phyloP scores from a whole-genome alignment of 208 protist genomes.

The Trypanosoma theileri region DNA sequence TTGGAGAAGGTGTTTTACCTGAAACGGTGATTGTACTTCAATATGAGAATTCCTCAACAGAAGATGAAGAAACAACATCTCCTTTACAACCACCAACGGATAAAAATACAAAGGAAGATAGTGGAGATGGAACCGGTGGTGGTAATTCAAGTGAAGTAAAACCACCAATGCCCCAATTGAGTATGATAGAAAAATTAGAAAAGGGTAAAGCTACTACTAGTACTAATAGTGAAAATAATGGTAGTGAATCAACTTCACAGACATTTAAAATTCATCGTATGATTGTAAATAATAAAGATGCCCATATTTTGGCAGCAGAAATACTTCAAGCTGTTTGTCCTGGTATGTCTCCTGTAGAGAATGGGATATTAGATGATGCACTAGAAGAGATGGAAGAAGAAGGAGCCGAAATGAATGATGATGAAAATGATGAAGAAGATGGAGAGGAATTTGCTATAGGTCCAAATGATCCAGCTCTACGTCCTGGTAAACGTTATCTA shows the following conservation, averaged over 20 bases:
- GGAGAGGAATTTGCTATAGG: constrained; percentile 1
- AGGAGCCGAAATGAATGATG: constrained; percentile 47
- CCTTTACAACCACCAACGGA: background rate
- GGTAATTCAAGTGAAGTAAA: constrained; percentile 1
- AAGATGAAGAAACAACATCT: constrained; percentile 30
- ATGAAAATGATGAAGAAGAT: constrained; percentile 51
- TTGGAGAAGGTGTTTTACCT: constrained; percentile 44
- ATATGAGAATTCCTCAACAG: constrained; percentile 15
- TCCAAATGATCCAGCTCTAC: constrained; percentile 39
- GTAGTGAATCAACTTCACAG: background rate
- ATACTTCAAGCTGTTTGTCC: constrained; percentile 53
- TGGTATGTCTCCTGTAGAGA: constrained; percentile 43
- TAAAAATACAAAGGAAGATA: constrained; percentile 1
- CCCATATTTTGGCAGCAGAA: constrained; percentile 42
- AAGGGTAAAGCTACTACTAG: background rate
- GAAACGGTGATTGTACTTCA: constrained; percentile 58
- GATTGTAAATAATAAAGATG: constrained; percentile 43
- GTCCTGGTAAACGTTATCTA: constrained; percentile 56
- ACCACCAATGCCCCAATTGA: constrained; percentile 17
- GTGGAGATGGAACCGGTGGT: constrained; percentile 2
- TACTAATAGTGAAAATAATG: background rate
- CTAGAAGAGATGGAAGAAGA: constrained; percentile 48
- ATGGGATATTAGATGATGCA: constrained; percentile 56
- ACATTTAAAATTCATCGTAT: constrained; percentile 38
- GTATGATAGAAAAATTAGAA: constrained; percentile 25